These are phyloP conservation scores for Dillenia suffruticosa DNA, from an alignment of 164 flowering plant species.

Conservation along the genomic window DNA sequence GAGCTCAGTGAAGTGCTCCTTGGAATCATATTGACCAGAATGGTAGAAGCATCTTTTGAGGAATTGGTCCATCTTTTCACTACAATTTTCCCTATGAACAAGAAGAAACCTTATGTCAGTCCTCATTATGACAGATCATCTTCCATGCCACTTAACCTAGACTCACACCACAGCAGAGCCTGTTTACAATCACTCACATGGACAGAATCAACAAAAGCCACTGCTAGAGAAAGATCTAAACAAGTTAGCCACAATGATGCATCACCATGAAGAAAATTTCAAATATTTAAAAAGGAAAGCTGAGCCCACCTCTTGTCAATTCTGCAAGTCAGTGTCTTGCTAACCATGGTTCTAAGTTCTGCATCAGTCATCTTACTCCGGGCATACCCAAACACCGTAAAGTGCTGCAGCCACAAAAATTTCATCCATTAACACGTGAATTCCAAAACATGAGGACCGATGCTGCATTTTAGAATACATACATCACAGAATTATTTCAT, in stretches of 20 bases:
- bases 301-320: conserved; percentile 71
- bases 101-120: background rate
- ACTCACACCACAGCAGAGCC: background rate
- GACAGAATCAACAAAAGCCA: no score
- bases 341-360: conserved; percentile 81
- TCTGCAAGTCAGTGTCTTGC: conserved; percentile 91
- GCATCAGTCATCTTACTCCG: conserved; percentile 95
- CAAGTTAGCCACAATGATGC: background rate
- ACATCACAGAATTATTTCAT: background rate
- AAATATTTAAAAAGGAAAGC: background rate
- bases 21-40: conserved; percentile 84
- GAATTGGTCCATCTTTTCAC: conserved; percentile 88
- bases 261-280: background rate
- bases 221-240: no score
- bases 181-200: background rate
- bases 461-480: background rate
- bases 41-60: conserved; percentile 89
- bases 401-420: conserved; percentile 51
- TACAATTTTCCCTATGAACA: conserved; percentile 69
- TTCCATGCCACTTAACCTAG: no score
- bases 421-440: background rate
- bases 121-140: background rate
- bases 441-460: background rate
- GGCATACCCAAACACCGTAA: conserved; percentile 85
- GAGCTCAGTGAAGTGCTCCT: conserved; percentile 59